Evolutionary conservation across 225 moss, liverwort and hornwort species (phyloP).

Genomic region (Pseudisothecium myosuroides): DNA sequence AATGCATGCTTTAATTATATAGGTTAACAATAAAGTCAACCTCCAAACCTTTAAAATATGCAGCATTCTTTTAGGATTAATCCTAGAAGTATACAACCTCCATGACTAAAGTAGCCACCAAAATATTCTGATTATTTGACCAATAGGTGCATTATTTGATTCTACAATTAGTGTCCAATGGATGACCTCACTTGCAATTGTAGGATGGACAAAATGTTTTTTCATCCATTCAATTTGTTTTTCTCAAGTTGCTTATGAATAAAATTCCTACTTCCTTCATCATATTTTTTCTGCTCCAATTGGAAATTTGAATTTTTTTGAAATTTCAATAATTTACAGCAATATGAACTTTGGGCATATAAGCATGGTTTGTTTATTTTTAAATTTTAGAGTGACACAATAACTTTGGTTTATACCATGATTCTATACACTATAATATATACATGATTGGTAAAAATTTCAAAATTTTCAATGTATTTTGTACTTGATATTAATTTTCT

Average conservation of each 20-base stretch:
- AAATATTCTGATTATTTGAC: neutral
- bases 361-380: neutral
- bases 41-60: no score
- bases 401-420: neutral
- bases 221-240: neutral
- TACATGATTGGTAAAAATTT: neutral
- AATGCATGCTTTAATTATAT: neutral
- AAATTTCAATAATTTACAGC: neutral
- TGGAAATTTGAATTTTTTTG: no score
- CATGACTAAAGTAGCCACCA: neutral
- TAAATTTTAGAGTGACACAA: neutral
- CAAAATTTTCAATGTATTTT: neutral
- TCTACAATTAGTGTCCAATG: fast-evolving
- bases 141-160: neutral
- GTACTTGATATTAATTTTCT: neutral
- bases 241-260: neutral
- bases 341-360: neutral
- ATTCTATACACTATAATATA: neutral
- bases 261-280: neutral
- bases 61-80: no score
- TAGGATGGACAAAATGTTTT: neutral
- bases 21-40: neutral
- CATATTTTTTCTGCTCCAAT: neutral
- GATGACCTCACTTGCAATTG: neutral
- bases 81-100: no score